phyloP scores from a whole-genome alignment of 148 eudicot genomes.

The Vaccinium darrowii region DNA sequence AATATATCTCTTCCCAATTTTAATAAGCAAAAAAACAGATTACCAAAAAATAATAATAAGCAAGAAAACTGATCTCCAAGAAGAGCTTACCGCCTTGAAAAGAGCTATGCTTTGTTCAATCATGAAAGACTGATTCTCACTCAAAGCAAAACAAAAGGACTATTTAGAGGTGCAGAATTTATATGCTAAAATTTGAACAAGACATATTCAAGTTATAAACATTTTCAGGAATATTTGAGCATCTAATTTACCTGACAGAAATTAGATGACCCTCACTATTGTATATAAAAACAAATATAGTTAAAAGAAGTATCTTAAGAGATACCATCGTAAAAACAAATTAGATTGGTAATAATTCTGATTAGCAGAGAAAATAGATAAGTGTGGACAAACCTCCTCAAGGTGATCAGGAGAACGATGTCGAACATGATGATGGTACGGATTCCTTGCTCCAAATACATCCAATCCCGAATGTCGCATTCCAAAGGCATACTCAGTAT shows the following conservation, averaged over 20 bases:
- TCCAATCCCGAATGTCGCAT: slow-evolving; percentile 48
- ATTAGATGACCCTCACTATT: background rate
- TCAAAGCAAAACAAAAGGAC: background rate
- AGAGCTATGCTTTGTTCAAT: background rate
- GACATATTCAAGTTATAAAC: background rate
- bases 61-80: background rate
- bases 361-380: background rate
- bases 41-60: background rate
- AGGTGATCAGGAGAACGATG: slow-evolving; percentile 70
- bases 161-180: background rate
- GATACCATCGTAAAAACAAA: background rate
- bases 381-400: slow-evolving; percentile 63
- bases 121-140: background rate
- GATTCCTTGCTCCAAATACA: slow-evolving; percentile 54
- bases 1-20: background rate
- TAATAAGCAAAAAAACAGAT: background rate
- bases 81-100: background rate
- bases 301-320: background rate
- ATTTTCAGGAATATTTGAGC: background rate
- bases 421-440: slow-evolving; percentile 67
- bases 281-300: background rate
- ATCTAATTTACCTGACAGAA: background rate
- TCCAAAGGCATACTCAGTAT: slow-evolving; percentile 48
- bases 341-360: background rate
- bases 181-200: background rate